Conservation (phyloP, 192 early-diverging fungal species). For the Bifiguratus adelaidae region DNA sequence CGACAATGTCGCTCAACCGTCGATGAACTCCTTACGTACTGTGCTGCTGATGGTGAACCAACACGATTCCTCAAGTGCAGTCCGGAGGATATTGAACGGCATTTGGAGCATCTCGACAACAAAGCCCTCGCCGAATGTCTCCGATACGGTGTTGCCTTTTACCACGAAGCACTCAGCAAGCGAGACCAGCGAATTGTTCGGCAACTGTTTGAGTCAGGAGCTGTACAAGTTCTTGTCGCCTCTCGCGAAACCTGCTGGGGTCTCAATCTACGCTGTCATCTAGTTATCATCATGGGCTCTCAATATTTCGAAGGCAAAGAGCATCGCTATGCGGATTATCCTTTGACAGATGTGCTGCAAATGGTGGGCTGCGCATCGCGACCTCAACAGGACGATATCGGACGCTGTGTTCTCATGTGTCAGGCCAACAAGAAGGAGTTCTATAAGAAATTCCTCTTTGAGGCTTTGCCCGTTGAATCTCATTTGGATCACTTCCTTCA, state of each 20-base stretch:
- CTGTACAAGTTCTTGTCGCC: constrained; percentile 85
- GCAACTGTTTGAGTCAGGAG: constrained; percentile 59
- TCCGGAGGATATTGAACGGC: constrained; percentile 46
- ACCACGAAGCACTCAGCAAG: constrained; percentile 80
- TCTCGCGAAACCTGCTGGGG: constrained; percentile 91
- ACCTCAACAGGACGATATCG: constrained; percentile 49
- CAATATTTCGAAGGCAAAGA: constrained; percentile 91
- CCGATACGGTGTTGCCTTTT: constrained; percentile 76
- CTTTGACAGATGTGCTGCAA: constrained; percentile 91
- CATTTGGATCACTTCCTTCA: constrained; percentile 90
- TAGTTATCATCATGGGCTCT: constrained; percentile 94
- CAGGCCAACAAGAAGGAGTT: constrained; percentile 90
- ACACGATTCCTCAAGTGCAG: constrained; percentile 65
- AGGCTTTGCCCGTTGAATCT: constrained; percentile 92
- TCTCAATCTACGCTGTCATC: constrained; percentile 67
- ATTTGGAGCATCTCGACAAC: constrained; percentile 60
- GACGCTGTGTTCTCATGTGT: constrained; percentile 88
- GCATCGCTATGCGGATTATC: constrained; percentile 93
- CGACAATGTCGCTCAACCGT: constrained; percentile 85
- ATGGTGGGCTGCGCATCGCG: constrained; percentile 94
- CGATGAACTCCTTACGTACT: constrained; percentile 71
- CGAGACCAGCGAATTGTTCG: constrained; percentile 65
- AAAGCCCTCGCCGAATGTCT: constrained; percentile 59
- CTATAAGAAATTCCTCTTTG: constrained; percentile 96
- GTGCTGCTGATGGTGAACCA: constrained; percentile 64